Percentiles rank a stretch among this genome's conserved stretches.
These are phyloP conservation scores for Myxozyma nipponensis DNA, from an alignment of 805 yeast genomes.

Conservation along the genomic window DNA sequence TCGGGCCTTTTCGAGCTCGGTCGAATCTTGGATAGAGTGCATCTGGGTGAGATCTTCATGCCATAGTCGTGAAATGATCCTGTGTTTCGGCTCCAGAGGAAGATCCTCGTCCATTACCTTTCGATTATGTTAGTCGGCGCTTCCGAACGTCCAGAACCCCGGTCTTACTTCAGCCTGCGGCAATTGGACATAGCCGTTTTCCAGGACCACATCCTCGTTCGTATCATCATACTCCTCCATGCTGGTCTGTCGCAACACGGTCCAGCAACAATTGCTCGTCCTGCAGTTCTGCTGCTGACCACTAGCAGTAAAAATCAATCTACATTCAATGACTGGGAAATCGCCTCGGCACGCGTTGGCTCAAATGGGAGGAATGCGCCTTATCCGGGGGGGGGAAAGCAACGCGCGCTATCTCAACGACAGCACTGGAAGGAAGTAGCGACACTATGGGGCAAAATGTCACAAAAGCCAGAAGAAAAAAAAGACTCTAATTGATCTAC, in stretches of 20 bases:
- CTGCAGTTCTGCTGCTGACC: too few species aligned
- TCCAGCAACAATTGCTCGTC: too few species aligned
- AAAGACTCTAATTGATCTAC: background rate
- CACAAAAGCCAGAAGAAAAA: too few species aligned
- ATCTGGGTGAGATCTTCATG: conserved; percentile 11
- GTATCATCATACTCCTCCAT: conserved; percentile 1
- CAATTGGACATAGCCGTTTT: conserved; percentile 9
- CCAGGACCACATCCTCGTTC: background rate
- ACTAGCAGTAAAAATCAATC: too few species aligned
- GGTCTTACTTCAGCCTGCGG: conserved; percentile 10
- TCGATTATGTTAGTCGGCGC: background rate
- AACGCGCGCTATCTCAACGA: too few species aligned
- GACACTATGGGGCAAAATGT: too few species aligned
- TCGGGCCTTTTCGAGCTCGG: conserved; percentile 7
- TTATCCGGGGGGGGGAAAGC: too few species aligned
- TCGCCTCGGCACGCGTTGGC: too few species aligned
- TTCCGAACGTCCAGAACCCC: background rate
- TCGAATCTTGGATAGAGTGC: conserved; percentile 1
- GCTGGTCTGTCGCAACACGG: too few species aligned
- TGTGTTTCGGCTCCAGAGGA: conserved; percentile 21
- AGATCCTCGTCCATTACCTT: conserved; percentile 13
- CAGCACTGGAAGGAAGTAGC: too few species aligned
- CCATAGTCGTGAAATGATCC: conserved; percentile 14
- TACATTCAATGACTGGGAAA: too few species aligned
- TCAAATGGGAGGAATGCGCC: too few species aligned